Evolutionary conservation across 169 alveolate genomes (phyloP), one percentile per base, ranked within the genome.

Genomic region (Eimeria tenella): DNA sequence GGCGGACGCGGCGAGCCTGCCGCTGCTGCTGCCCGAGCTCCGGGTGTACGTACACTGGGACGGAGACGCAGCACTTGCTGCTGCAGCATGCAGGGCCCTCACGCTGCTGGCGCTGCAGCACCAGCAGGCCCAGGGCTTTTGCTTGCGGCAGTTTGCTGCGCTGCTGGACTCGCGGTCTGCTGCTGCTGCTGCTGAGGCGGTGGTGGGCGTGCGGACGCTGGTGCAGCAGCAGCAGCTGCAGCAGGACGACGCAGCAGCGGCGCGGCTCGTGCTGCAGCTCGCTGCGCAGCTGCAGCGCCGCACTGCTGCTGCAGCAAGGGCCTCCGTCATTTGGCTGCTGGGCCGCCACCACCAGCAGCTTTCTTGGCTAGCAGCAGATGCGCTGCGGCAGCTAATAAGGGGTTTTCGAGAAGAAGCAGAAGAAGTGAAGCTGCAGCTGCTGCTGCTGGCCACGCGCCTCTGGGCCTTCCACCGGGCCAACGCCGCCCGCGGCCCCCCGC

Each of bases 361-460:
- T 6, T 94, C 96, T 7, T 94, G 83, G 74, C 75, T 94, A 3
- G 91, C 95, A 10, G 94, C 95, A 4, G 97, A 95, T 58, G 63
- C 68, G 19, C 56, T 95, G 21, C 58, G 97, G n/a, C 86, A 75
- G 77, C 88, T 95, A 5, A 58, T 94, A 1, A 9, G 23, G 50
- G 13, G 62, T 4, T 95, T 95, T 71, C 50, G 21, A 21, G 86
- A 79, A 52, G 97, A 95, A n/a, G 87, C 86, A 6, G 90, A 89
- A 21, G 96, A 87, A 19, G 97, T 95, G 19, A 95, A 95, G 75
- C 95, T 94, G n/a, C 97, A 95, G 62, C 86, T 95, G 10, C 56
- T 95, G 42, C 82, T 70, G 3, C 81, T 91, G 11, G 95, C 94
- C 68, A 63, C 62, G 49, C 77, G 82, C 23, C 90, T 95, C 23